Conservation (phyloP, 805 yeast genomes). For the Candida adriatica region DNA sequence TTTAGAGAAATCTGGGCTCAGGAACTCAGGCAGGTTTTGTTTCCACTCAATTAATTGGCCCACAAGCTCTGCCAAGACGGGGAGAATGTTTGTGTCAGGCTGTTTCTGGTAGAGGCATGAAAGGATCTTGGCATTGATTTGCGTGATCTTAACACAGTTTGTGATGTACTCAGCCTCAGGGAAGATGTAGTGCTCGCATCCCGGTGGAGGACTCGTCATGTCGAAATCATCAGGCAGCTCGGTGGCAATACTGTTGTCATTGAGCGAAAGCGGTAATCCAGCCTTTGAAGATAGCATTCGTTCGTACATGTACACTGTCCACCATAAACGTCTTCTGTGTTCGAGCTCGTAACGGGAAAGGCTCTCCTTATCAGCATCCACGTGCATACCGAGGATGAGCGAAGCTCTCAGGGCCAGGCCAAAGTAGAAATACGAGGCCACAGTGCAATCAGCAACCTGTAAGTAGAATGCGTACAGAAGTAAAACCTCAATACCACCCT, state of each 20-base stretch:
- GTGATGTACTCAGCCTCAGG: constrained; percentile 74
- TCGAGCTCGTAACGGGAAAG: constrained; percentile 67
- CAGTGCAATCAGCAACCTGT: constrained; percentile 81
- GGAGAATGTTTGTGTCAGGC: constrained; percentile 69
- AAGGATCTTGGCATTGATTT: constrained; percentile 67
- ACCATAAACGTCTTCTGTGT: constrained; percentile 75
- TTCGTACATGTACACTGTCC: constrained; percentile 84
- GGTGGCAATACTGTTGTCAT: constrained; percentile 76
- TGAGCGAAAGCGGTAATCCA: constrained; percentile 70
- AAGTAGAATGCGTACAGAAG: constrained; percentile 69
- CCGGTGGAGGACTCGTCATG: constrained; percentile 52
- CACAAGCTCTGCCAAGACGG: constrained; percentile 64
- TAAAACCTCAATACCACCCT: constrained; percentile 75
- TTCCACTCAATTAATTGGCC: constrained; percentile 64
- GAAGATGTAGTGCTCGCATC: constrained; percentile 60
- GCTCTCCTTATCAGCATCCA: constrained; percentile 68
- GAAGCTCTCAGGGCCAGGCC: constrained; percentile 72
- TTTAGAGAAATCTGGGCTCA: constrained; percentile 57
- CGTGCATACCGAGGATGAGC: constrained; percentile 72
- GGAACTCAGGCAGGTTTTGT: constrained; percentile 53
- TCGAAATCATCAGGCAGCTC: constrained; percentile 70
- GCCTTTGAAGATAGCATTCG: constrained; percentile 79
- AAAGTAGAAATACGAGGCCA: constrained; percentile 74
- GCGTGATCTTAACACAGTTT: constrained; percentile 73
- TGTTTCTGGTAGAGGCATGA: constrained; percentile 67